These are phyloP conservation scores for Casuarina equisetifolia DNA, from an alignment of 306 rosid species.

Conservation along the genomic window DNA sequence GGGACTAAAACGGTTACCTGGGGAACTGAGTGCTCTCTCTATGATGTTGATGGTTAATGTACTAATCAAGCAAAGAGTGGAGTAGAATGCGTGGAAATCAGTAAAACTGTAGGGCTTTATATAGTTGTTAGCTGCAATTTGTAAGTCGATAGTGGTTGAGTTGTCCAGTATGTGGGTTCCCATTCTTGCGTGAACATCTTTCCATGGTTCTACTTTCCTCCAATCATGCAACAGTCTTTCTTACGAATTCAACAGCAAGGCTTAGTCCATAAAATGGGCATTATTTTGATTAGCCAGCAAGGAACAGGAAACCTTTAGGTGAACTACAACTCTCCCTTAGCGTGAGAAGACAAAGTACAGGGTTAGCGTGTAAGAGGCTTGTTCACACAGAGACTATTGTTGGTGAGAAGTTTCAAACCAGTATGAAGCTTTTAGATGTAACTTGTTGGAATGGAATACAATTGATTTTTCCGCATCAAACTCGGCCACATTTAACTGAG, in stretches of 20 bases:
- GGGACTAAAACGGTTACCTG: neutral
- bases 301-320: neutral
- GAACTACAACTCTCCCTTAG: neutral
- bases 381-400: too few species aligned
- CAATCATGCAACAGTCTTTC: neutral
- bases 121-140: neutral
- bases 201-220: neutral
- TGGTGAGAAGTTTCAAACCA: too few species aligned
- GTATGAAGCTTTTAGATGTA: too few species aligned
- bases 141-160: neutral
- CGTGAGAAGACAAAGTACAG: neutral
- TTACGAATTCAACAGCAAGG: slow-evolving; percentile 7
- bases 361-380: too few species aligned
- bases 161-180: neutral
- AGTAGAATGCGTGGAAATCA: neutral
- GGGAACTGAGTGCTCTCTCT: too few species aligned
- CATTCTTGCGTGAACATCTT: neutral
- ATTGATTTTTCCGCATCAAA: too few species aligned
- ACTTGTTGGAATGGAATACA: neutral
- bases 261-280: neutral
- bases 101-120: neutral
- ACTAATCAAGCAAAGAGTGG: neutral
- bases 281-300: neutral
- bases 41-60: neutral
- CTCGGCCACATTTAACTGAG: too few species aligned